Percentiles rank a stretch among this genome's conserved stretches.
These are phyloP conservation scores for Porodaedalea pini DNA, from an alignment of 1,284 basidiomycete species.

Conservation along the genomic window DNA sequence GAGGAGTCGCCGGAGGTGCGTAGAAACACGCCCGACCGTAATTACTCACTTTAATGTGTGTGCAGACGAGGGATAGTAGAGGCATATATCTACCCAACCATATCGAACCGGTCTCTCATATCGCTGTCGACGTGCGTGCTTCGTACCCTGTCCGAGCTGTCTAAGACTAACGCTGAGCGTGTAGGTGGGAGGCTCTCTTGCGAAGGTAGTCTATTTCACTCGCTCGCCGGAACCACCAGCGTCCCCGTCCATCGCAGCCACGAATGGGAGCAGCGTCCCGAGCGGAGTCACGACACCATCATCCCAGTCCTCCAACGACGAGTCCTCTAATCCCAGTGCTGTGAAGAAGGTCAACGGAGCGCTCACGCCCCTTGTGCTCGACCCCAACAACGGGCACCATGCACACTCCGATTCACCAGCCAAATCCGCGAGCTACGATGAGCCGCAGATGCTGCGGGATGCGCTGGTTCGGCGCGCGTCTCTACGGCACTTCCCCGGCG, in stretches of 20 bases:
- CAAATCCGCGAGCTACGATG: constrained; percentile 5
- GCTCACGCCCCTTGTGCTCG: constrained; percentile 76
- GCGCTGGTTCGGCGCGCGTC: constrained; percentile 66
- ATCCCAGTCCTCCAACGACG: constrained; percentile 37
- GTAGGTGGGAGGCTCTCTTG: constrained; percentile 94
- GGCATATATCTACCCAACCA: constrained; percentile 95
- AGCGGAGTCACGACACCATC: constrained; percentile 53
- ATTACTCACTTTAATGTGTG: not conserved
- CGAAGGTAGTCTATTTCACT: constrained; percentile 98
- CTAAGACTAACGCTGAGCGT: constrained; percentile 11
- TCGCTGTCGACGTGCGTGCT: constrained; percentile 85
- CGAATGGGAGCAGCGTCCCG: constrained; percentile 46
- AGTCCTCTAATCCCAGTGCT: constrained; percentile 30
- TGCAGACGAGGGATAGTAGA: constrained; percentile 84
- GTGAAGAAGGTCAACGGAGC: constrained; percentile 55
- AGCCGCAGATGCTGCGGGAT: constrained; percentile 44
- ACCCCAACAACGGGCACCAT: constrained; percentile 36
- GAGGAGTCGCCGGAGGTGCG: constrained; percentile 91
- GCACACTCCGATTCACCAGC: constrained; percentile 1
- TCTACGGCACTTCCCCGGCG: constrained; percentile 87
- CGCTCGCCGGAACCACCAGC: constrained; percentile 78
- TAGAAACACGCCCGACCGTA: too few species aligned
- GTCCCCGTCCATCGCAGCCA: constrained; percentile 61
- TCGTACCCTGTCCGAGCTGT: constrained; percentile 12
- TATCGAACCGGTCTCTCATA: constrained; percentile 95